Evolutionary conservation across 768 basidiomycete species (phyloP).

Genomic region (Collybia sp.): DNA sequence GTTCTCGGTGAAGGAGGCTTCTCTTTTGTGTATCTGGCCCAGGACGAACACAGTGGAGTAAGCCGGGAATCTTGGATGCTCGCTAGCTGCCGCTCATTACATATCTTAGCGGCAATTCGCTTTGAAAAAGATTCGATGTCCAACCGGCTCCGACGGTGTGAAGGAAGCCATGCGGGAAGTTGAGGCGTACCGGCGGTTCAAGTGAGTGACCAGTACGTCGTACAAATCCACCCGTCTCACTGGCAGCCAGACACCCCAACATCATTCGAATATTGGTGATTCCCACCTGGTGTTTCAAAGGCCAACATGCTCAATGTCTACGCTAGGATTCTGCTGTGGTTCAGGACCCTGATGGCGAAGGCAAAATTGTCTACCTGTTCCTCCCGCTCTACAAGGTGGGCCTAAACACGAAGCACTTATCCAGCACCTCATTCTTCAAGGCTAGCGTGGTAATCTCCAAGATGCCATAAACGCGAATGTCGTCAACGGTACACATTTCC

Average conservation of each 20-base stretch:
- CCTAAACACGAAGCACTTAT: not conserved
- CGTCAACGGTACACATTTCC: slow-evolving; percentile 76
- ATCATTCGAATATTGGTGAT: slow-evolving; percentile 89
- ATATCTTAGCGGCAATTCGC: slow-evolving; percentile 77
- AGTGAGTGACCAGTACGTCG: slow-evolving; percentile 47
- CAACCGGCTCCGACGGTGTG: slow-evolving; percentile 82
- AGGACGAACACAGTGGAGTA: slow-evolving; percentile 83
- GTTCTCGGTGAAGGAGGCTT: slow-evolving; percentile 96
- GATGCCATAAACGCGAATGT: slow-evolving; percentile 87
- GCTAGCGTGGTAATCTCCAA: slow-evolving; percentile 87
- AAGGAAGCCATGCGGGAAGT: slow-evolving; percentile 87
- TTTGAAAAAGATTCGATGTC: slow-evolving; percentile 95
- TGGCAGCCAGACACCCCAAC: slow-evolving; percentile 72
- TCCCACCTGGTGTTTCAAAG: slow-evolving; percentile 4
- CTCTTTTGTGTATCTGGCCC: slow-evolving; percentile 86
- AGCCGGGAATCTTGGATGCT: slow-evolving; percentile 15
- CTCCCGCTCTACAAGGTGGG: slow-evolving; percentile 85
- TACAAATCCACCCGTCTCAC: not conserved
- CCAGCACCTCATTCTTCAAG: not conserved
- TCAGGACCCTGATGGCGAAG: slow-evolving; percentile 89
- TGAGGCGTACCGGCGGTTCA: slow-evolving; percentile 93
- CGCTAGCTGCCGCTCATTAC: not conserved
- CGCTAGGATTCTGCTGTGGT: slow-evolving; percentile 87
- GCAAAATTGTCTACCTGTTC: slow-evolving; percentile 95
- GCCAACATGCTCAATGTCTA: slow-evolving; percentile 10